Evolutionary conservation across 2,329 filamentous ascomycete species (phyloP), one percentile per base, ranked within the genome.

Genomic region (Clarireedia hainanense): DNA sequence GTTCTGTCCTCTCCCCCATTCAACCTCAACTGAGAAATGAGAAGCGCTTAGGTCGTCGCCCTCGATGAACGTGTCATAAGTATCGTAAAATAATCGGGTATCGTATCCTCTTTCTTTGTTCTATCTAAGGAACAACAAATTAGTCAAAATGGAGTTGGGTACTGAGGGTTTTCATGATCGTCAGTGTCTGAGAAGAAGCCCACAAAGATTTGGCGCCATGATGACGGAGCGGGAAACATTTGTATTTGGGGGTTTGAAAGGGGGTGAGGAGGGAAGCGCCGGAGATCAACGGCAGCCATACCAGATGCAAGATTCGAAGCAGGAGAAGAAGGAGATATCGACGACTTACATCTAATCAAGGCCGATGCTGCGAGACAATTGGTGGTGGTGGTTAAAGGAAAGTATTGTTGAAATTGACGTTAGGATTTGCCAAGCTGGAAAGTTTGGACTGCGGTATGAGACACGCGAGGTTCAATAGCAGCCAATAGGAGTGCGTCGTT

Each of bases 401-500:
- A 55, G 61, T 37, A 51, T 46, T 59, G 50, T n/a, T 54, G 56
- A 46, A 39, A 51, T 57, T 55, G 61, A 60, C 57, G 59, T 54
- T 62, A 34, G 30, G 15, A n/a, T 42, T 42, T 42, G 62, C 62
- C 61, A 64, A 63, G 47, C 53, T 57, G 57, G 64, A 66, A 66
- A 65, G 58, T 65, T 65, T 64, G 59, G 59, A 55, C 45, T 30
- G 49, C 24, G 26, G 47, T 26, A 50, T 50, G 26, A 50, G 42
- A 53, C 50, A 53, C 50, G 50, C 50, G 42, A 53, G 50, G 30
- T 53, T 5, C 47, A 34, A 26, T 15, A 26, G 37, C 6, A 48
- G 20, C 50, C 50, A 53, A 53, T 34, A 42, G 47, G 50, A 7
- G 30, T 39, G 24, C 42, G 15, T 50, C 57, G 10, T 30, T 27